Evolutionary conservation across 305 asterid species (phyloP), one percentile per base, ranked within the genome.

Genomic region (Andrographis paniculata): DNA sequence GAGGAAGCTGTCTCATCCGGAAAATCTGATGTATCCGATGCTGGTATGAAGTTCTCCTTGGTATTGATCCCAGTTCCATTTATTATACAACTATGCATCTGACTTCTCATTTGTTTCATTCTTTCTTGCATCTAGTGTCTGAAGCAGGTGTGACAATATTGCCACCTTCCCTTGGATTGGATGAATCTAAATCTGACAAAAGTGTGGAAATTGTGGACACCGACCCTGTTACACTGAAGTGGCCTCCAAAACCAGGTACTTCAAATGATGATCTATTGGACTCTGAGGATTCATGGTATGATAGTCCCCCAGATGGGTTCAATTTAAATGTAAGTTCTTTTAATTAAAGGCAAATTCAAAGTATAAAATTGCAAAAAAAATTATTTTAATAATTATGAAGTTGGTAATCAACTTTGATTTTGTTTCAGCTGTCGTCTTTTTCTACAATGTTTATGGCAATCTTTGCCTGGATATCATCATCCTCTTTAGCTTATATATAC

Each of bases 1-100:
- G 83, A 94, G 31, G 93, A 78, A 64, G 86, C 77, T 62, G 93
- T 85, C 64, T 84, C 78, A 61, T 73, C 82, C 1, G 94, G 91
- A 63, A 61, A 60, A 50, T 60, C 66, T 7, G 75, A 77, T 66
- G 71, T 61, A 55, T 67, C 81, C 54, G 80, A 68, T 68, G 97
- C 93, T 18, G 78, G 97, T 89, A 76, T 49, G 66, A 39, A 23
- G 41, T 54, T 22, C 33, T 56, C 58, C 17, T 63, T 46, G 15
- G 42, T 12, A 37, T 18, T 50, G 47, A 51, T 12, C 23, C 46
- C 9, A 53, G 27, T 50, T 51, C 20, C 35, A 30, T 18, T 50
- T 35, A 35, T 54, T 64, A 59, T 39, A 39, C 42, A 49, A 58
- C 56, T 56, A 47, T 58, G 40, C 50, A 35, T 53, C 46, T 56